Percentiles rank a stretch among this genome's conserved stretches.
Conservation (phyloP, 2,329 filamentous ascomycete genomes). For the Metarhizium brunneum region DNA sequence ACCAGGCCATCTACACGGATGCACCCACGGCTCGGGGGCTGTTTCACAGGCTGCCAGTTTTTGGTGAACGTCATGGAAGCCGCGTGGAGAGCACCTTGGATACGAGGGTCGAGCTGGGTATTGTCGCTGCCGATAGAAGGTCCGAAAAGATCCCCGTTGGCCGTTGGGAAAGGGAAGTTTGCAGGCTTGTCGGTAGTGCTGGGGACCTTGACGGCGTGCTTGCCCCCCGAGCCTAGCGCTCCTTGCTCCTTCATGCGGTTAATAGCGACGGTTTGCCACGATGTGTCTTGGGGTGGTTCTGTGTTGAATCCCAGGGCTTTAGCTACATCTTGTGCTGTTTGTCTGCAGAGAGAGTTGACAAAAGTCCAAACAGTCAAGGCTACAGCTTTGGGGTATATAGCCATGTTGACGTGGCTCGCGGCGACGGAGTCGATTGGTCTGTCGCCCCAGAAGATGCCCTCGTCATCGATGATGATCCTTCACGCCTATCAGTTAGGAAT, state of each 20-base stretch:
- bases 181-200: slow-evolving; percentile 16
- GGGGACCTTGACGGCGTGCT: slow-evolving; percentile 14
- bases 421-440: slow-evolving; percentile 37
- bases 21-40: slow-evolving; percentile 39
- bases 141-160: slow-evolving; percentile 15
- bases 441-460: slow-evolving; percentile 37
- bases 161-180: slow-evolving; percentile 14
- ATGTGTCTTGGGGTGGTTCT: slow-evolving; percentile 15
- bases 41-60: slow-evolving; percentile 35
- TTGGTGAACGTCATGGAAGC: slow-evolving; percentile 28
- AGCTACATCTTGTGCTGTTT: slow-evolving; percentile 33
- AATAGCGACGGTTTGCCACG: slow-evolving; percentile 23
- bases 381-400: slow-evolving; percentile 44
- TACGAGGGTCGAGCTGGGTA: slow-evolving; percentile 24
- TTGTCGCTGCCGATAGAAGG: slow-evolving; percentile 17
- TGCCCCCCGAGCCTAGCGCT: slow-evolving; percentile 12
- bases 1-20: slow-evolving; percentile 45
- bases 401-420: slow-evolving; percentile 35
- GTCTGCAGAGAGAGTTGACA: slow-evolving; percentile 34
- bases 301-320: slow-evolving; percentile 34
- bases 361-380: slow-evolving; percentile 44
- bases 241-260: slow-evolving; percentile 18
- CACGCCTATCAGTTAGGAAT: slow-evolving; percentile 1
- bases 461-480: slow-evolving; percentile 41
- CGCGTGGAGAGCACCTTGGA: slow-evolving; percentile 22